Conservation (phyloP, 768 basidiomycete genomes). For the Lactarius hatsudake region DNA sequence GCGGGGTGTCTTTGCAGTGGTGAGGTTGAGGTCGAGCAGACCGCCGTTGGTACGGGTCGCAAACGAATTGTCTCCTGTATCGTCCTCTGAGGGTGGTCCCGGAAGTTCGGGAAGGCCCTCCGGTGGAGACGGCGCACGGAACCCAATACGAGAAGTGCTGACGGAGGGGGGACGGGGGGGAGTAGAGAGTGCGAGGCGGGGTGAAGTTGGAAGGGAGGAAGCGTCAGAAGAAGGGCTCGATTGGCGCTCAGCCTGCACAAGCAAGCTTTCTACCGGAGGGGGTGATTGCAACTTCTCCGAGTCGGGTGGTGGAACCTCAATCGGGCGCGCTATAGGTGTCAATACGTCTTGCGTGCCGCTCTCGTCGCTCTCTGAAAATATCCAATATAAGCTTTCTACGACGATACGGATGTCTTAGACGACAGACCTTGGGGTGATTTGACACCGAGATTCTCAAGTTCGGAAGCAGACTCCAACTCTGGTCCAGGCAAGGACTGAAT, state of each 20-base stretch:
- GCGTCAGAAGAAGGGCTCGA: background rate
- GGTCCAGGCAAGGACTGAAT: conserved; percentile 15
- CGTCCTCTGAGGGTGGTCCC: conserved; percentile 52
- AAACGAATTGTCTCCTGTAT: conserved; percentile 35
- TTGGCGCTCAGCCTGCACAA: background rate
- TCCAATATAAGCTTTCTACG: conserved; percentile 21
- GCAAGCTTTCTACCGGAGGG: conserved; percentile 21
- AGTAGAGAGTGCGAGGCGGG: conserved; percentile 29
- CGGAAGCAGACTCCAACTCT: conserved; percentile 6
- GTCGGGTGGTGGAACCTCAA: conserved; percentile 16
- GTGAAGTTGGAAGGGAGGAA: conserved; percentile 23
- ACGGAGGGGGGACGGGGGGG: conserved; percentile 42
- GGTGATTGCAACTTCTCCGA: conserved; percentile 34
- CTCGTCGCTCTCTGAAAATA: conserved; percentile 40
- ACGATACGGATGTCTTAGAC: conserved; percentile 27
- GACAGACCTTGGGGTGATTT: conserved; percentile 16
- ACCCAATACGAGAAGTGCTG: conserved; percentile 44
- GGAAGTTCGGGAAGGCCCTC: conserved; percentile 64
- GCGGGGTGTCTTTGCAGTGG: conserved; percentile 44
- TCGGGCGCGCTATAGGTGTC: conserved; percentile 22
- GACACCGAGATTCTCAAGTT: background rate
- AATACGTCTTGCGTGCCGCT: conserved; percentile 27
- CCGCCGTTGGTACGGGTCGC: conserved; percentile 25
- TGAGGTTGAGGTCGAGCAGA: conserved; percentile 33
- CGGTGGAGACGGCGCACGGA: conserved; percentile 52